Evolutionary conservation across 805 yeast species (phyloP).

Genomic region (Candida ipomoeae): DNA sequence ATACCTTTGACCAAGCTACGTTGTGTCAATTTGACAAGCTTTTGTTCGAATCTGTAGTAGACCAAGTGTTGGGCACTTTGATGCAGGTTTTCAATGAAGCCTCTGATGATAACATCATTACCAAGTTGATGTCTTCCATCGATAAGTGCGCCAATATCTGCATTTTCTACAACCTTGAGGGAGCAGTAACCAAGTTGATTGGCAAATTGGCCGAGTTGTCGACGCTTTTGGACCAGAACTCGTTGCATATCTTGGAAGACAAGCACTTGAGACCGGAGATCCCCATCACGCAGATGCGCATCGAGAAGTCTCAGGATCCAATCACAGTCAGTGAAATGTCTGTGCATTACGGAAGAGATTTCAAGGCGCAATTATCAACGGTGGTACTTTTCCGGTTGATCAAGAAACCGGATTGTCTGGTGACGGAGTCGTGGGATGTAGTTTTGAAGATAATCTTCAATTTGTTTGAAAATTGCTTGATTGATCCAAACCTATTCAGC

Average conservation of each 20-base stretch:
- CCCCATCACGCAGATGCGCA: conserved; percentile 33
- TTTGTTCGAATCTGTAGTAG: conserved; percentile 61
- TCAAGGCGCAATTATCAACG: conserved; percentile 85
- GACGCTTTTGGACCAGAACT: conserved; percentile 47
- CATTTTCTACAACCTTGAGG: conserved; percentile 51
- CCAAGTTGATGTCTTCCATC: conserved; percentile 80
- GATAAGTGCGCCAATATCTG: conserved; percentile 84
- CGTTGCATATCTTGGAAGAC: conserved; percentile 12
- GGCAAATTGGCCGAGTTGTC: conserved; percentile 65
- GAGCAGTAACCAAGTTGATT: conserved; percentile 63
- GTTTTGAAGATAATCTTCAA: conserved; percentile 57
- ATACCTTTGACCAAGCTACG: conserved; percentile 21
- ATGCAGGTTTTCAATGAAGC: conserved; percentile 82
- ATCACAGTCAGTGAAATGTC: conserved; percentile 79
- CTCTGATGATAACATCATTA: conserved; percentile 81
- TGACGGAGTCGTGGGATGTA: conserved; percentile 57
- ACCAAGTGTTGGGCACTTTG: conserved; percentile 64
- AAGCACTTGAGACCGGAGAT: conserved; percentile 28
- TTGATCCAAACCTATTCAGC: conserved; percentile 56
- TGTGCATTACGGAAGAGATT: conserved; percentile 81
- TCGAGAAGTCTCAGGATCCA: conserved; percentile 52
- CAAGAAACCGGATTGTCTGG: conserved; percentile 49
- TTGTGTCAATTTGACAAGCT: conserved; percentile 62
- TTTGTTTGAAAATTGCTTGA: conserved; percentile 67
- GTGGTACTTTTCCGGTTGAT: conserved; percentile 80